These are phyloP conservation scores for Cymbidium sinense DNA, from an alignment of 106 monocot species.

Conservation along the genomic window DNA sequence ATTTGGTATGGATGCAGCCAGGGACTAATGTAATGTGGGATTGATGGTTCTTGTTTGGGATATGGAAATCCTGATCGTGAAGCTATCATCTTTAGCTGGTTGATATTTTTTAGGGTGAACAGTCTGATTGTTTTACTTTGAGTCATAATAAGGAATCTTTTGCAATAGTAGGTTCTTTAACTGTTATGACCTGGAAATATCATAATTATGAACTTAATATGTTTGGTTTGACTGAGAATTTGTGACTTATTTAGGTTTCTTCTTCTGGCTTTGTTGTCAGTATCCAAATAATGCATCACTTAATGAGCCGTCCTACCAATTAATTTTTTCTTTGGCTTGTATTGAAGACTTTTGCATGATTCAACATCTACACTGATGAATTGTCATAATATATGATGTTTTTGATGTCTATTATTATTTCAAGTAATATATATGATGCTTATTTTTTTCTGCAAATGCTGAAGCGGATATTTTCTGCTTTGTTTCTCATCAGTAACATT, in stretches of 20 bases:
- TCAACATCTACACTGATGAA: neutral
- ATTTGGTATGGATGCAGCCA: neutral
- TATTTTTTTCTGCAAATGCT: neutral
- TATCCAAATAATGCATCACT: neutral
- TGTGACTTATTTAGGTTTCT: too few species aligned
- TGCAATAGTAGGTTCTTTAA: neutral
- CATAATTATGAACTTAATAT: neutral
- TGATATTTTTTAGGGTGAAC: too few species aligned
- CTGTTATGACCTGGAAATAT: neutral
- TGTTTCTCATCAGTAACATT: neutral
- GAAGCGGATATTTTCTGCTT: neutral
- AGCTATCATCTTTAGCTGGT: neutral
- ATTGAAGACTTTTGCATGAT: too few species aligned
- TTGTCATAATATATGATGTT: neutral
- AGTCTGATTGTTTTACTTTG: neutral
- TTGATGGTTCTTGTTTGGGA: neutral
- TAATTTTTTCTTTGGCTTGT: neutral
- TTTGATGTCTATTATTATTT: neutral
- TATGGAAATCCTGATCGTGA: neutral
- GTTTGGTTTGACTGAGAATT: neutral
- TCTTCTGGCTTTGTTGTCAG: neutral
- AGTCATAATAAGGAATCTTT: neutral
- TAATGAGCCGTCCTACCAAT: neutral
- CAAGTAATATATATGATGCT: neutral
- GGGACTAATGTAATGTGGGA: neutral